Base-by-base conservation (phyloP, 2,329 filamentous ascomycete genomes). In the Ophiocordyceps camponoti-rufipedis region DNA sequence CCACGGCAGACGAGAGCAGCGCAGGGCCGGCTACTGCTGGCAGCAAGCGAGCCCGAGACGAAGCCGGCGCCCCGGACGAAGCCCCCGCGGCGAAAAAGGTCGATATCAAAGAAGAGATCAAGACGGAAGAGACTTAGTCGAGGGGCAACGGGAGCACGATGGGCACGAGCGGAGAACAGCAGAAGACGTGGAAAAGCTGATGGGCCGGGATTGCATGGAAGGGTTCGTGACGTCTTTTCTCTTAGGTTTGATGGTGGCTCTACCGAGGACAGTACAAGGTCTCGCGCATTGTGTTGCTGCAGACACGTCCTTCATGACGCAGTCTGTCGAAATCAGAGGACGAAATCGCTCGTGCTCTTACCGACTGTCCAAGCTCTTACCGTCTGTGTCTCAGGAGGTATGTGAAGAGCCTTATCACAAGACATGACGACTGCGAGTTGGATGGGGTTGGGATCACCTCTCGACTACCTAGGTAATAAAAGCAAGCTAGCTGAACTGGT, bases 51-150 rank as follows among this genome's bases (percentile, higher is more conserved):
- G 51, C 63, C 31, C 70, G 73, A 45, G 73, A 77, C 10, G 71
- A 74, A 9, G 72, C 71, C 29, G 63, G 56, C 11, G 35, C 7
- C 18, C 58, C 54, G 29, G 52, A 56, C 4, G 62, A 57, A n/a
- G 66, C 67, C 47, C 72, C 68, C 29, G 64, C 72, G 3, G 68
- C 74, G 18, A 81, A 81, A 69, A 81, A 80, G 65, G 68, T 77
- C 39, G 74, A 80, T 50, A 62, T 57, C 56, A 74, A 75, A 64
- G 56, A 64, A 42, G 58, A 60, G 35, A 51, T 52, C 44, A 46
- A 46, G 28, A 47, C 45, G 16, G 43, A 45, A 41, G 39, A 35
- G 19, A 44, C 31, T 46, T 46, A 43, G 28, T 38, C 14, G 13
- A 12, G 16, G 38, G 38, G 33, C 31, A 38, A 35, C 28, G 29